These are phyloP conservation scores for Claviceps spartinae DNA, from an alignment of 2,329 filamentous ascomycete species.

Conservation along the genomic window DNA sequence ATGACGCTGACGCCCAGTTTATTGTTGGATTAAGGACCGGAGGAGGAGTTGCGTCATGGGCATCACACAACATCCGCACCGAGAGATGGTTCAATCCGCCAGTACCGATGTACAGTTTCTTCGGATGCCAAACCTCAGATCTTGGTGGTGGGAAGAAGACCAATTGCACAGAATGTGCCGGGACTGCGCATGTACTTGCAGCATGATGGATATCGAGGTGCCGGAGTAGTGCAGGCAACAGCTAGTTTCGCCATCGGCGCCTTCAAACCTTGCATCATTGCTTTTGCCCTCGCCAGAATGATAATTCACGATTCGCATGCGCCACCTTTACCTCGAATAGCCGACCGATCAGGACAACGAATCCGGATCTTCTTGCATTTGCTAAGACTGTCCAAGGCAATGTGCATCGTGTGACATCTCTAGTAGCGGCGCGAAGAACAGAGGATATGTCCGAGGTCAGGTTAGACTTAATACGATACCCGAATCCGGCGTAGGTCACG, in stretches of 20 bases:
- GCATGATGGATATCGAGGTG: conserved; percentile 20
- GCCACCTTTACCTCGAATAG: conserved; percentile 21
- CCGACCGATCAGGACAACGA: conserved; percentile 20
- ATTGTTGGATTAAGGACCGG: conserved; percentile 6
- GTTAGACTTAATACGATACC: conserved; percentile 15
- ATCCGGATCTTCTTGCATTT: conserved; percentile 19
- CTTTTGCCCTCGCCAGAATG: background rate
- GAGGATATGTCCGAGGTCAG: conserved; percentile 15
- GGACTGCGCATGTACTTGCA: conserved; percentile 16
- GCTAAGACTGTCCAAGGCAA: conserved; percentile 20
- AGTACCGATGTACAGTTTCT: conserved; percentile 15
- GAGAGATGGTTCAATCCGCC: conserved; percentile 16
- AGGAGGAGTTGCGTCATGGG: conserved; percentile 12
- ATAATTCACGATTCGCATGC: conserved; percentile 9
- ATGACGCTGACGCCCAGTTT: conserved; percentile 8
- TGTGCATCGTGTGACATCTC: conserved; percentile 16
- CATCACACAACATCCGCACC: conserved; percentile 12
- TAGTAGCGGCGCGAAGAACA: conserved; percentile 17
- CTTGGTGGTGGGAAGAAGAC: conserved; percentile 15
- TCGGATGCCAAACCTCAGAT: conserved; percentile 14
- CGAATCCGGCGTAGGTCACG: conserved; percentile 14
- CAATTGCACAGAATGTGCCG: conserved; percentile 18
- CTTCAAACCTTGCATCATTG: too few relatives aligned
- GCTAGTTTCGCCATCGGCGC: background rate
- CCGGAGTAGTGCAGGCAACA: conserved; percentile 14